Base-by-base conservation (phyloP, 2,329 filamentous ascomycete genomes). In the Fusarium multiceps region DNA sequence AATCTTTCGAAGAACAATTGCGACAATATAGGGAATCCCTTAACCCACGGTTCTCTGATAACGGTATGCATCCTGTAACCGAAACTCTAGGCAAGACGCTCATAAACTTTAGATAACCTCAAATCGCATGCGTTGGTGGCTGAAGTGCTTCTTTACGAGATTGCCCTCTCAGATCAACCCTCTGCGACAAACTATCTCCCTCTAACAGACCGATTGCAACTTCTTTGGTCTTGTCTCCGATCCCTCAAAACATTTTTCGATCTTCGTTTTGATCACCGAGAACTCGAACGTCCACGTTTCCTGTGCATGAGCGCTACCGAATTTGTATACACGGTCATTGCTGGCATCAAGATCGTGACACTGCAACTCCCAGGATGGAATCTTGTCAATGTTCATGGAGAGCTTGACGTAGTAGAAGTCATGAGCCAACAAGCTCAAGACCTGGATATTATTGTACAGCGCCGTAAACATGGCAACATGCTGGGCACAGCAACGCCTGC, bases 301-400 rank as follows among this genome's bases (percentile, higher is more conserved):
- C 75, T 83, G 16, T 81, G 80, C 69, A 78, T 86, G 55, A 79
- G 79, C 16, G 80, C 82, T 11, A 85, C 83, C 23, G 85, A 86
- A 71, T 80, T 84, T 47, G 79, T 83, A 51, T 86, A 82, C 67
- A 78, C 80, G 30, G 79, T 86, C 68, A 79, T 87, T 66, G 82
- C 79, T 1, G 80, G 78, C 41, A 79, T 86, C 20, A 83, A 83
- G 72, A 78, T 87, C n/a, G 78, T 83, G 61, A 82, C 80, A 13
- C 75, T 86, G 14, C 78, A 79, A 41, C 65, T 81, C 1, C 82
- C 84, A 1, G 84, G 84, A 0, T 86, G 84, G 85, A 80, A 86
- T 51, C 73, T 81, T 6, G 71, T 70, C 3, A 70, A 75, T 2
- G 79, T 82, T 23, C 75, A 79, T 7, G 65, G 73, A 23, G 80